phyloP scores from a whole-genome alignment of 2,329 filamentous ascomycete species.

The Apiospora malaysiana region DNA sequence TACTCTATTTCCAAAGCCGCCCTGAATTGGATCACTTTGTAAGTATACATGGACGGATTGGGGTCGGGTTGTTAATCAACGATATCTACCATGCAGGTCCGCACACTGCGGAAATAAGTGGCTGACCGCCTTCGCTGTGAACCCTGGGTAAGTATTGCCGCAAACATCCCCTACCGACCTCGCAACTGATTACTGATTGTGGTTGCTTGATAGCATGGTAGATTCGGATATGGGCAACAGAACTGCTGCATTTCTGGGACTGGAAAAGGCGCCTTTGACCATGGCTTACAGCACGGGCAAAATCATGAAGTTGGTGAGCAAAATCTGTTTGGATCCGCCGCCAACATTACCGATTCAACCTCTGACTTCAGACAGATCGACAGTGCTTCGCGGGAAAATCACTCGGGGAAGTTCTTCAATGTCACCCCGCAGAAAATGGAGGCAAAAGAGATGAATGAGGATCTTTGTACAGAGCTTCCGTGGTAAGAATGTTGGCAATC shows the following conservation, averaged over 20 bases:
- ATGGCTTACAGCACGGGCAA: background rate
- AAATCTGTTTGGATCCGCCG: background rate
- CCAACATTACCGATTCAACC: too few relatives aligned
- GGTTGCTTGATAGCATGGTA: background rate
- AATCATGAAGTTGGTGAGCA: background rate
- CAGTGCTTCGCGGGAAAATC: too few relatives aligned
- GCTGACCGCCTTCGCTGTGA: background rate
- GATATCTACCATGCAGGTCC: background rate
- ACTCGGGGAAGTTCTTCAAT: too few relatives aligned
- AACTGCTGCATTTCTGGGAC: background rate
- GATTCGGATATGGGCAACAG: slow-evolving; percentile 2
- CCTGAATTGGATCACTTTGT: slow-evolving; percentile 10
- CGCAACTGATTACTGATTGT: too few relatives aligned
- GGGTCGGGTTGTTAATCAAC: background rate
- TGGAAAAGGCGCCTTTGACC: background rate
- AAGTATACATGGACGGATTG: background rate
- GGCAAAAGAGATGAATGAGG: too few relatives aligned
- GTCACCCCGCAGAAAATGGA: too few relatives aligned
- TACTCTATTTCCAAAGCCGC: slow-evolving; percentile 23
- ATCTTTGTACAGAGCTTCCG: too few relatives aligned
- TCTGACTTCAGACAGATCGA: too few relatives aligned
- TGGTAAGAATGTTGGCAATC: too few relatives aligned
- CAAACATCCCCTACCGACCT: too few relatives aligned
- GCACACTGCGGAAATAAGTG: background rate
- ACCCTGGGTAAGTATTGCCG: slow-evolving; percentile 15